A percentile compares a stretch with the other conserved stretches of the same genome.
Evolutionary conservation across 768 basidiomycete genomes (phyloP).

Genomic region (Tylopilus plumbeoviolaceoides): DNA sequence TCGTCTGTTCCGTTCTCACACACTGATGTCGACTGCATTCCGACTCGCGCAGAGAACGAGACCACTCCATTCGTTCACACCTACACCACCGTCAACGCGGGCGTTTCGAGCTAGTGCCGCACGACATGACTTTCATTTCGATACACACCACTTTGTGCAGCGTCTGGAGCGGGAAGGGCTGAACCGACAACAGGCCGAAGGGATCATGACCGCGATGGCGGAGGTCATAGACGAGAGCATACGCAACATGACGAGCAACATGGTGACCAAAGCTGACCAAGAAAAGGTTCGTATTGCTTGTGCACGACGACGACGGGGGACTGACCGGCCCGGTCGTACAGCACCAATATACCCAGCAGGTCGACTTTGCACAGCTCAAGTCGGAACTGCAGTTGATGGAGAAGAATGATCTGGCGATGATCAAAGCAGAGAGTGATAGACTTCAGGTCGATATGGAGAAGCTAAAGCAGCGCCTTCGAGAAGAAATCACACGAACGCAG

Average conservation of each 20-base stretch:
- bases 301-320: background rate
- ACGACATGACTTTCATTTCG: slow-evolving; percentile 72
- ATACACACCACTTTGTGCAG: slow-evolving; percentile 93
- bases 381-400: slow-evolving; percentile 95
- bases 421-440: slow-evolving; percentile 97
- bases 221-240: slow-evolving; percentile 98
- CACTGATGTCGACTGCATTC: slow-evolving; percentile 11
- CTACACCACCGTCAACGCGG: slow-evolving; percentile 3
- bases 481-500: slow-evolving; percentile 89
- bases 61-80: slow-evolving; percentile 4
- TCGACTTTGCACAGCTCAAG: slow-evolving; percentile 95
- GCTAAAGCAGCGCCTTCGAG: slow-evolving; percentile 87
- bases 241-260: slow-evolving; percentile 90
- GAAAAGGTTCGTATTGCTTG: slow-evolving; percentile 67
- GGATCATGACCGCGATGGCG: slow-evolving; percentile 95
- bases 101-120: slow-evolving; percentile 29
- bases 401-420: slow-evolving; percentile 92
- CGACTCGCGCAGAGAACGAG: slow-evolving; percentile 5
- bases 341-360: slow-evolving; percentile 93
- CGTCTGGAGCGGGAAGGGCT: slow-evolving; percentile 86
- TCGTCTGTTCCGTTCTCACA: slow-evolving; percentile 15
- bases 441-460: slow-evolving; percentile 88
- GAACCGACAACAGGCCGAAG: slow-evolving; percentile 89
- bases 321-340: slow-evolving; percentile 27
- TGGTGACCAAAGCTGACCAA: slow-evolving; percentile 95